Percentiles rank a stretch among this genome's conserved stretches.
Conservation (phyloP, 2,329 filamentous ascomycete genomes). For the Fusarium sp. region DNA sequence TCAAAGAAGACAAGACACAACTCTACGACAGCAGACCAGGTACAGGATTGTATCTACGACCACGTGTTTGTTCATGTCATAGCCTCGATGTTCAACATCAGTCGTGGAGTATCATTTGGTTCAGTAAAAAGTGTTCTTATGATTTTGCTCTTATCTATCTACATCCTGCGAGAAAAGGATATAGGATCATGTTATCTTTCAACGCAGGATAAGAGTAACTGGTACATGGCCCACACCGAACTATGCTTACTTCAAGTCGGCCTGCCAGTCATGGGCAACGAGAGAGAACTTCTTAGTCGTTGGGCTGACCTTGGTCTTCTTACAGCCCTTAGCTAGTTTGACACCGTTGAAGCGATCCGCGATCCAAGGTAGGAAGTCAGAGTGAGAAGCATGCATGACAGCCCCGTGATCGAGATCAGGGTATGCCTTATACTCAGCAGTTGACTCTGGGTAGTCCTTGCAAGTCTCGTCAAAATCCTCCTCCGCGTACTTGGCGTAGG, state of each 20-base stretch:
- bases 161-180: background rate
- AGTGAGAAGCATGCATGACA: background rate
- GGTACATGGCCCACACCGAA: too few relatives aligned
- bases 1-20: too few relatives aligned
- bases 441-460: slow-evolving; percentile 4
- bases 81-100: too few relatives aligned
- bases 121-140: too few relatives aligned
- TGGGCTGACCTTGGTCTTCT: background rate
- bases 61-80: too few relatives aligned
- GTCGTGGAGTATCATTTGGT: too few relatives aligned
- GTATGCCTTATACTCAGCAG: slow-evolving; percentile 2
- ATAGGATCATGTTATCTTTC: background rate
- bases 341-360: slow-evolving; percentile 10
- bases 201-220: background rate
- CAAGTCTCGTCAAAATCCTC: slow-evolving; percentile 21
- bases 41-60: too few relatives aligned
- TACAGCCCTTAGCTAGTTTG: slow-evolving; percentile 4
- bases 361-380: slow-evolving; percentile 10
- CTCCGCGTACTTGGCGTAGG: background rate
- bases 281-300: background rate
- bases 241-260: background rate
- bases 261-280: background rate
- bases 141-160: background rate
- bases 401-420: slow-evolving; percentile 5
- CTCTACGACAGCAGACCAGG: too few relatives aligned